phyloP scores from a whole-genome alignment of 140 eudicot species.

The Ambrosia hybrid region DNA sequence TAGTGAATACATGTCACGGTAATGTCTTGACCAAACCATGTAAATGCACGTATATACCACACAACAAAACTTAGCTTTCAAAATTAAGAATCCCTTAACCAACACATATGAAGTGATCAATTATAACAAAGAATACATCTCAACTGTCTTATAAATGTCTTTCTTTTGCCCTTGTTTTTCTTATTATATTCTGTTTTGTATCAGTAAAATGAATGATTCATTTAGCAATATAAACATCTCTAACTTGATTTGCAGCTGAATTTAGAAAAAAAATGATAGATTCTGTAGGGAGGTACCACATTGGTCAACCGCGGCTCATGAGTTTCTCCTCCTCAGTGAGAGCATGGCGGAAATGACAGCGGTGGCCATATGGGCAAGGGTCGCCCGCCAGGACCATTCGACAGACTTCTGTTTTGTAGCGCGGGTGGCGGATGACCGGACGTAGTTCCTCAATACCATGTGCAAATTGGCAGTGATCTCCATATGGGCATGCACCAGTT shows the following conservation, averaged over 20 bases:
- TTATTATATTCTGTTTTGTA: slow-evolving; percentile 20
- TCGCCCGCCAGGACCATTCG: slow-evolving; percentile 76
- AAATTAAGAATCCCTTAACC: slow-evolving; percentile 7
- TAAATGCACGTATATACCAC: too few species aligned
- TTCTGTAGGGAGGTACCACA: slow-evolving; percentile 20
- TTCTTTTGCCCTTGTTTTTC: slow-evolving; percentile 6
- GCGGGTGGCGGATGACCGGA: slow-evolving; percentile 80
- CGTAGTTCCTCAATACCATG: slow-evolving; percentile 81
- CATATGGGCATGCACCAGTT: slow-evolving; percentile 82
- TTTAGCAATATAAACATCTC: slow-evolving; percentile 39
- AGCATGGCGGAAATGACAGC: slow-evolving; percentile 83
- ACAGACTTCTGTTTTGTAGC: slow-evolving; percentile 88
- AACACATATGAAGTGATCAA: neutral
- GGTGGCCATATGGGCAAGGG: slow-evolving; percentile 82
- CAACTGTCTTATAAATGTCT: slow-evolving; percentile 4
- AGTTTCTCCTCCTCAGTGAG: slow-evolving; percentile 61
- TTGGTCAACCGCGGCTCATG: slow-evolving; percentile 27
- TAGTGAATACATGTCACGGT: too few species aligned
- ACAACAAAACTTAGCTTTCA: slow-evolving; percentile 7
- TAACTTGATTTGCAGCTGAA: slow-evolving; percentile 11
- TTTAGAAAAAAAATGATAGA: slow-evolving; percentile 5
- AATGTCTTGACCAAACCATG: too few species aligned
- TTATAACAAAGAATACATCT: slow-evolving; percentile 6
- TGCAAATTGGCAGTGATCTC: slow-evolving; percentile 77
- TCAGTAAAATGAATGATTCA: slow-evolving; percentile 16